A percentile compares a stretch with the other conserved stretches of the same genome.
Conservation (phyloP, 768 basidiomycete genomes). For the Brasilioporus rufonigricans region DNA sequence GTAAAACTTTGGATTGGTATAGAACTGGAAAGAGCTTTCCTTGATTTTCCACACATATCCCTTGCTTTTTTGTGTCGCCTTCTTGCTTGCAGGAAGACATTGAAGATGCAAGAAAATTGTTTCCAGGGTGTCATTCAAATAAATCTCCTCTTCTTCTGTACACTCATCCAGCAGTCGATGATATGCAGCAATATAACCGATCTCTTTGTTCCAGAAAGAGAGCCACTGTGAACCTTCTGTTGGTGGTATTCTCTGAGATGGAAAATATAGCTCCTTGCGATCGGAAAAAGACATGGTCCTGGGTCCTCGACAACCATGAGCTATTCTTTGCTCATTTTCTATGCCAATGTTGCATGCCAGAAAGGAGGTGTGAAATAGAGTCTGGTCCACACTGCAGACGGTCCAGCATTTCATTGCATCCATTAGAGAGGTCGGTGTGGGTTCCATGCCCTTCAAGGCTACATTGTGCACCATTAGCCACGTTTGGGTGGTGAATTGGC, state of each 20-base stretch:
- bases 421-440: not conserved
- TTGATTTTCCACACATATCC: slow-evolving; percentile 5
- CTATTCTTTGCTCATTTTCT: not conserved
- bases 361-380: not conserved
- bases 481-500: not conserved
- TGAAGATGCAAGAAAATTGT: slow-evolving; percentile 1
- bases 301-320: not conserved
- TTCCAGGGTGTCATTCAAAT: not conserved
- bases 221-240: not conserved
- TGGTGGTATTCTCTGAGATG: not conserved
- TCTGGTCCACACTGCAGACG: not conserved
- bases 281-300: not conserved
- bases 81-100: slow-evolving; percentile 7
- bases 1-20: slow-evolving; percentile 5
- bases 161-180: not conserved
- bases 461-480: not conserved
- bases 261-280: slow-evolving; percentile 1
- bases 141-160: not conserved
- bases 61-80: slow-evolving; percentile 4
- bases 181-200: not conserved
- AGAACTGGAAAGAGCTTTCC: not conserved
- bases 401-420: not conserved
- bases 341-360: not conserved
- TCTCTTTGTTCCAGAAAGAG: not conserved
- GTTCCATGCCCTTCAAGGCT: slow-evolving; percentile 2